Evolutionary conservation across 1,139 yeast species (phyloP).

Genomic region (Sugiyamaella neomexicana): DNA sequence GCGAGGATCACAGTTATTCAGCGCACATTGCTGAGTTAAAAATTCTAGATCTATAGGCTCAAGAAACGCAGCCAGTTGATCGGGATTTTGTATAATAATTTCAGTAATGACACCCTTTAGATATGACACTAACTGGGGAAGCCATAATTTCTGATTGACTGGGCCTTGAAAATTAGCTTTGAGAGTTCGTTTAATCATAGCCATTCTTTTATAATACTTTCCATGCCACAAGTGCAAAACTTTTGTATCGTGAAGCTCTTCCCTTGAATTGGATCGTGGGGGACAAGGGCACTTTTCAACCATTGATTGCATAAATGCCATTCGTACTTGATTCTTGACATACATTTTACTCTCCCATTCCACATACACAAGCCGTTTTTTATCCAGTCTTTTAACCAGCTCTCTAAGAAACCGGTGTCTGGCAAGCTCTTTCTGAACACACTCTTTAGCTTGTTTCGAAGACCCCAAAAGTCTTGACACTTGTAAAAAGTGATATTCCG

Average conservation of each 20-base stretch:
- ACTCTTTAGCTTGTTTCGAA: conserved; percentile 22
- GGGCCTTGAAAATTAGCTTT: conserved; percentile 6
- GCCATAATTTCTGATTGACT: conserved; percentile 28
- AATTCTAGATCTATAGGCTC: conserved; percentile 30
- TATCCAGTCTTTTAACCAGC: conserved; percentile 15
- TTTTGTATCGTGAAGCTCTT: conserved; percentile 20
- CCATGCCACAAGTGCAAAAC: conserved; percentile 22
- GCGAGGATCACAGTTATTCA: conserved; percentile 27
- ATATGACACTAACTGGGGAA: conserved; percentile 30
- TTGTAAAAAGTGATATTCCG: conserved; percentile 19
- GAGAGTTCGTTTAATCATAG: conserved; percentile 4
- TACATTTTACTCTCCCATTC: conserved; percentile 15
- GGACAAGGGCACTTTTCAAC: conserved; percentile 15
- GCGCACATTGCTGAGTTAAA: conserved; percentile 30
- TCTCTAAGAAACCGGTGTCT: conserved; percentile 21
- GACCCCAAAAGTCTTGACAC: conserved; percentile 24
- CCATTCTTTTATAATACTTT: conserved; percentile 12
- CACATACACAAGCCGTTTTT: conserved; percentile 16
- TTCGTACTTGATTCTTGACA: conserved; percentile 17
- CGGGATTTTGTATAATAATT: conserved; percentile 19
- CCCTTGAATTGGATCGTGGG: conserved; percentile 25
- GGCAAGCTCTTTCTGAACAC: conserved; percentile 24
- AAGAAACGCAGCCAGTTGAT: conserved; percentile 20
- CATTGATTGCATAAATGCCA: conserved; percentile 20
- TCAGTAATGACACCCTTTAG: conserved; percentile 15